Evolutionary conservation across 805 yeast genomes (phyloP).

Genomic region (Candida taoyuanica): DNA sequence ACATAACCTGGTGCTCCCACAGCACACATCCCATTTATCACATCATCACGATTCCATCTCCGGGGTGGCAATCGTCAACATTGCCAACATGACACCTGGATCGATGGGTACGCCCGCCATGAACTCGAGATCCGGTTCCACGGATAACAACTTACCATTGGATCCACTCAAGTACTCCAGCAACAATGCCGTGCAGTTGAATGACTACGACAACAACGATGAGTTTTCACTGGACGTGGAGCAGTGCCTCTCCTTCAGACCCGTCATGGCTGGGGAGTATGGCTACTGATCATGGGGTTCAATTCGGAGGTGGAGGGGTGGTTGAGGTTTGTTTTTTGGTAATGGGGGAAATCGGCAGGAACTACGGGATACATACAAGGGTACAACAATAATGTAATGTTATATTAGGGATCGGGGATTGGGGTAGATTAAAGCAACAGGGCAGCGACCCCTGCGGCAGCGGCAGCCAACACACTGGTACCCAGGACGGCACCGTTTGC

Average conservation of each 20-base stretch:
- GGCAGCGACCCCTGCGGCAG: conserved; percentile 23
- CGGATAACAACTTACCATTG: conserved; percentile 1
- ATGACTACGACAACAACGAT: conserved; percentile 25
- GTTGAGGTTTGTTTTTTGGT: background rate
- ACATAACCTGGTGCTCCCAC: conserved; percentile 9
- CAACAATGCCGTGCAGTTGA: conserved; percentile 9
- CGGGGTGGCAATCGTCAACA: background rate
- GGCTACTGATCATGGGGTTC: conserved; percentile 5
- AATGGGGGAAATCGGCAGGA: background rate
- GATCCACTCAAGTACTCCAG: conserved; percentile 1
- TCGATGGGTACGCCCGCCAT: conserved; percentile 3
- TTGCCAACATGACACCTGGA: conserved; percentile 4
- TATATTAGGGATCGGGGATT: too few relatives aligned
- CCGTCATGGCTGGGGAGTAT: conserved; percentile 12
- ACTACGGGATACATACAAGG: background rate
- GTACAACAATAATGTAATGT: too few relatives aligned
- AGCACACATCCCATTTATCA: conserved; percentile 1
- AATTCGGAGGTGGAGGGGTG: too few relatives aligned
- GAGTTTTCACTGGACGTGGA: conserved; percentile 27
- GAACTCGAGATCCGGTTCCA: conserved; percentile 4
- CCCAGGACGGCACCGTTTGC: conserved; percentile 14
- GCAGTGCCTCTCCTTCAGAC: conserved; percentile 19
- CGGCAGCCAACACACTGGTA: conserved; percentile 19
- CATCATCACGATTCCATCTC: conserved; percentile 7
- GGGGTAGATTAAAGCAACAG: conserved; percentile 19